Evolutionary conservation across 2,329 filamentous ascomycete genomes (phyloP).

Genomic region (Incumbomyces delicatus): DNA sequence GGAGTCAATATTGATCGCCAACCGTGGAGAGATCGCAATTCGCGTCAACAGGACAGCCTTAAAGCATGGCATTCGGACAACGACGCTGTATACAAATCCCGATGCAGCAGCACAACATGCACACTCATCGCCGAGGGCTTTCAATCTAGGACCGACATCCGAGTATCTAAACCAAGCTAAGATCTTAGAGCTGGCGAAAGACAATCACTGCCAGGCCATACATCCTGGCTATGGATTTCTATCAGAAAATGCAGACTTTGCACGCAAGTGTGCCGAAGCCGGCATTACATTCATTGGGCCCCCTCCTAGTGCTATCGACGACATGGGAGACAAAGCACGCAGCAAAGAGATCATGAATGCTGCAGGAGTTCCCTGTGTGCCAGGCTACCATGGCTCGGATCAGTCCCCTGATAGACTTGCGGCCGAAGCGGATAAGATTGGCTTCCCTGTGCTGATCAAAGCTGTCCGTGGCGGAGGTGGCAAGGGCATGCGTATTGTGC

Average conservation of each 20-base stretch:
- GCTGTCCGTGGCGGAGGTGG: constrained; percentile 56
- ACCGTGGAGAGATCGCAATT: constrained; percentile 92
- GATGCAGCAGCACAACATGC: constrained; percentile 84
- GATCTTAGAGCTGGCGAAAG: constrained; percentile 80
- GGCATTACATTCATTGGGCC: constrained; percentile 93
- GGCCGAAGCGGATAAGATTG: constrained; percentile 61
- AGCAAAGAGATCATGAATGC: constrained; percentile 95
- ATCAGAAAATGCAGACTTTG: constrained; percentile 80
- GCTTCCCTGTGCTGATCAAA: constrained; percentile 56
- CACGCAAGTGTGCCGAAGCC: constrained; percentile 75
- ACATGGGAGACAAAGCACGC: constrained; percentile 86
- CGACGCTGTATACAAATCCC: constrained; percentile 88
- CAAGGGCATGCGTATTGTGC: constrained; percentile 61
- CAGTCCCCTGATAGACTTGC: constrained; percentile 58
- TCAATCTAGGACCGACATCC: constrained; percentile 71
- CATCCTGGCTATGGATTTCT: constrained; percentile 91
- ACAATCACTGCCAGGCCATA: constrained; percentile 77
- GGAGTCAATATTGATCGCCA: constrained; percentile 62
- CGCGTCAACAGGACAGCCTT: constrained; percentile 83
- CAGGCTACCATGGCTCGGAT: constrained; percentile 83
- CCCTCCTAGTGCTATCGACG: constrained; percentile 62
- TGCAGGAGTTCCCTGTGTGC: constrained; percentile 92
- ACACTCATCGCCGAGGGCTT: constrained; percentile 68
- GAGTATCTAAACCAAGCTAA: constrained; percentile 89
- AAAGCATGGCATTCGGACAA: constrained; percentile 81